Conservation (phyloP, 345 rosid species). For the Odontarrhena argentea region DNA sequence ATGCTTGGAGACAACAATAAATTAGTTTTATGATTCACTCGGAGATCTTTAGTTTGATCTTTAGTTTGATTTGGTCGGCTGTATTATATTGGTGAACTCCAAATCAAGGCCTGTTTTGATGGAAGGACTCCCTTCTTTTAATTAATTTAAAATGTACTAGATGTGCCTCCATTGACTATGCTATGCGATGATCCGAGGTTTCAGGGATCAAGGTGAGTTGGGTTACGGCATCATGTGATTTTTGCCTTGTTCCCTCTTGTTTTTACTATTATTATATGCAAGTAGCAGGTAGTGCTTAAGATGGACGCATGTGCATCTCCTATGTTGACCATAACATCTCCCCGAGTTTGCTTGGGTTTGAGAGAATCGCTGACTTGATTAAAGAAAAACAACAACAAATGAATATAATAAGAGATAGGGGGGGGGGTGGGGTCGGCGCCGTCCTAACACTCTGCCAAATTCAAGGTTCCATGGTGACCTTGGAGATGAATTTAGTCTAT, state of each 20-base stretch:
- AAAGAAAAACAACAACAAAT: slow-evolving; percentile 14
- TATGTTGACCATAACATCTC: slow-evolving; percentile 37
- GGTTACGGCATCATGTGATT: slow-evolving; percentile 30
- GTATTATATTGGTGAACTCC: slow-evolving; percentile 33
- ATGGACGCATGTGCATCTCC: slow-evolving; percentile 39
- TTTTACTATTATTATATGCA: slow-evolving; percentile 29
- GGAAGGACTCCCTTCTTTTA: slow-evolving; percentile 20
- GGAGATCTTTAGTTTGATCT: slow-evolving; percentile 47
- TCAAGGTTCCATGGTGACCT: slow-evolving; percentile 21
- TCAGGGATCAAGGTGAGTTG: slow-evolving; percentile 26
- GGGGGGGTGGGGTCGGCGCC: slow-evolving; percentile 64
- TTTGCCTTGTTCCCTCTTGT: slow-evolving; percentile 22
- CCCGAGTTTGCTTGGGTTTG: slow-evolving; percentile 35
- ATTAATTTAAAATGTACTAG: background rate
- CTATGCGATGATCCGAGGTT: slow-evolving; percentile 33
- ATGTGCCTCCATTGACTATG: slow-evolving; percentile 21
- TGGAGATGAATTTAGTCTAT: slow-evolving; percentile 28
- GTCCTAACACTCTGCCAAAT: slow-evolving; percentile 50
- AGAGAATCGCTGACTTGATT: slow-evolving; percentile 36
- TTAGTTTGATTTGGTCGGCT: slow-evolving; percentile 53
- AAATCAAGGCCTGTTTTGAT: slow-evolving; percentile 34
- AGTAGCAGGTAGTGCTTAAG: slow-evolving; percentile 33
- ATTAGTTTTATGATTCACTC: slow-evolving; percentile 22
- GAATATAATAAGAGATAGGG: slow-evolving; percentile 30
- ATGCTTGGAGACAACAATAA: slow-evolving; percentile 37